A percentile compares a stretch with the other conserved stretches of the same genome.
Conservation (phyloP, 495 filamentous ascomycete genomes). For the Aspergillus egyptiacus region DNA sequence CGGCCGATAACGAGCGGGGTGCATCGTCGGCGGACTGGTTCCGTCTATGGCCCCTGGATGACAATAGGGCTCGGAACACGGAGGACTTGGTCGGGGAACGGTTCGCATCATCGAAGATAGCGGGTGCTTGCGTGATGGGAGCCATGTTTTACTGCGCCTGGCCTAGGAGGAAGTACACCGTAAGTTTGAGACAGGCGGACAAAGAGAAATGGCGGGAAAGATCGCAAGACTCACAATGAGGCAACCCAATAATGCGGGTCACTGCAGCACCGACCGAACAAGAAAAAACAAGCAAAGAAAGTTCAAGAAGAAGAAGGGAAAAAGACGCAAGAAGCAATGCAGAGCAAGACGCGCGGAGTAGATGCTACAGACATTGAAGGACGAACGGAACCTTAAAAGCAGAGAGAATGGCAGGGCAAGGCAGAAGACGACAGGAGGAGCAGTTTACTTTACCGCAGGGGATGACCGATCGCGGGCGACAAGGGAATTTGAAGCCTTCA, state of each 20-base stretch:
- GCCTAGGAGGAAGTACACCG: slow-evolving; percentile 10
- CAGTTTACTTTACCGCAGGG: slow-evolving; percentile 6
- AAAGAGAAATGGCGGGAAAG: neutral
- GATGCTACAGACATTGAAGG: slow-evolving; percentile 20
- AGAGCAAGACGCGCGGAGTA: slow-evolving; percentile 14
- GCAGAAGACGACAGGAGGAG: slow-evolving; percentile 1
- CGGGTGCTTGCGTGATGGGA: slow-evolving; percentile 29
- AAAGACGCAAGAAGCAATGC: slow-evolving; percentile 21
- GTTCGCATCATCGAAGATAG: slow-evolving; percentile 42
- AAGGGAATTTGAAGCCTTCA: slow-evolving; percentile 33
- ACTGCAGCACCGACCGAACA: neutral
- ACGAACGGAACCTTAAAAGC: slow-evolving; percentile 5
- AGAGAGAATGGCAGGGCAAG: slow-evolving; percentile 1
- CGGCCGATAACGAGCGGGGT: slow-evolving; percentile 8
- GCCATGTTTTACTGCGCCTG: slow-evolving; percentile 38
- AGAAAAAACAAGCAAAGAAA: slow-evolving; percentile 15
- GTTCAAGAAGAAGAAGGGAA: slow-evolving; percentile 14
- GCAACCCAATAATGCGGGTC: slow-evolving; percentile 12
- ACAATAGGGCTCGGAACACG: slow-evolving; percentile 41
- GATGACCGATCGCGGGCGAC: slow-evolving; percentile 19
- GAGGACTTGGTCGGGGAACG: slow-evolving; percentile 36
- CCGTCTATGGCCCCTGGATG: slow-evolving; percentile 36
- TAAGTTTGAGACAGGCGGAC: slow-evolving; percentile 1
- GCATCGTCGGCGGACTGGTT: slow-evolving; percentile 39
- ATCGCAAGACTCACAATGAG: slow-evolving; percentile 26